Evolutionary conservation across 2,329 filamentous ascomycete species (phyloP), one percentile per base, ranked within the genome.

Genomic region (Moelleriella libera): DNA sequence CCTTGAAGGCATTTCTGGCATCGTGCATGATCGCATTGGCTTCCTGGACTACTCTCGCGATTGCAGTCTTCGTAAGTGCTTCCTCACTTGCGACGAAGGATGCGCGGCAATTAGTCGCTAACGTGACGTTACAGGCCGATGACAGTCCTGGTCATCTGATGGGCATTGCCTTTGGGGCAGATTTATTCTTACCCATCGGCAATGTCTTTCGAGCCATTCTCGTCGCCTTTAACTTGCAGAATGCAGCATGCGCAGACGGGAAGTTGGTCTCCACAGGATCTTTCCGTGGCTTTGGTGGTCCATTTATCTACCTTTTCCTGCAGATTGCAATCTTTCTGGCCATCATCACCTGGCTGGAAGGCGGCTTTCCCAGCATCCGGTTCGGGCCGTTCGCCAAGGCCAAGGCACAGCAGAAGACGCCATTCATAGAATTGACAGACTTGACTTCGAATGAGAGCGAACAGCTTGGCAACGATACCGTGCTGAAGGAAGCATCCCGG

Each of bases 171-270:
- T 55, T 42, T 44, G 45, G 51, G 21, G 30, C 10, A 41, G 40
- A 55, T 32, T 41, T 60, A 5, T 48, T 60, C 28, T 42, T 58
- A 6, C 59, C 59, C 11, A 54, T 59, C 12, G 55, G 53, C 2
- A 57, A 81, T 49, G 67, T 92, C 8, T 69, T 87, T 12, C 72
- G 86, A 47, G 72, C 84, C 0, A 63, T 94, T 37, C 81, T 92
- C 50, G 64, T 90, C 2, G 73, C 80, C 0, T 70, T 94, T 51
- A 94, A 94, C 59, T 69, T 86, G 2, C 90, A 92, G 60, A 84
- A 83, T 1, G 71, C 84, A 0, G 73, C 84, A 4, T 95, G 88
- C 61, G 71, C 72, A 32, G 78, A 74, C 34, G 68, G 76, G n/a
- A 50, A 69, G 11, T 66, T 46, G 30, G 80, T 86, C 53, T 80